phyloP scores from a whole-genome alignment of 805 yeast genomes.

The Kodamaea kakaduensis region DNA sequence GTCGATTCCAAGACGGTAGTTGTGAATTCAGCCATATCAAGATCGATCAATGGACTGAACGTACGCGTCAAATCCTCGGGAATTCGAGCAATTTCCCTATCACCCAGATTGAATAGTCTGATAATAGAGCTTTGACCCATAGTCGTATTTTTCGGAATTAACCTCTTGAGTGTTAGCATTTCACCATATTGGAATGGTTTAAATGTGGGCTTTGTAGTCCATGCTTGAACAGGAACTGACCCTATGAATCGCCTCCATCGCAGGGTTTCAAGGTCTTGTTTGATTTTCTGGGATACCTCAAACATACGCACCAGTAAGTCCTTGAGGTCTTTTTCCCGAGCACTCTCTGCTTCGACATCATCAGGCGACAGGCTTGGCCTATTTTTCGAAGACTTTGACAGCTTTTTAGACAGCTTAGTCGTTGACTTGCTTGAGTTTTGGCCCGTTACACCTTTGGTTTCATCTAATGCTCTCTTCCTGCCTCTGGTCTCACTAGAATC shows the following conservation, averaged over 20 bases:
- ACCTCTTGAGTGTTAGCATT: slow-evolving; percentile 34
- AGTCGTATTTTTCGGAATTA: slow-evolving; percentile 23
- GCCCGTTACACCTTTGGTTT: no score
- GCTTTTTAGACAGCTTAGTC: no score
- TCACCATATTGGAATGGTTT: slow-evolving; percentile 45
- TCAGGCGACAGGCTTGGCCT: no score
- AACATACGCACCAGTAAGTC: slow-evolving; percentile 13
- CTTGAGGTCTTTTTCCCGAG: no score
- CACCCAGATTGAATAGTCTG: slow-evolving; percentile 27
- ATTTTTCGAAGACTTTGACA: no score
- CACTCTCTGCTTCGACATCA: slow-evolving; percentile 6
- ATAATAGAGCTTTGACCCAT: slow-evolving; percentile 24
- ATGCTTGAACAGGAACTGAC: slow-evolving; percentile 54
- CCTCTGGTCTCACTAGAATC: no score
- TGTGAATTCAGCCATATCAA: slow-evolving; percentile 50
- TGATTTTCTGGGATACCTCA: slow-evolving; percentile 9
- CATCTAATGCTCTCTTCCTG: no score
- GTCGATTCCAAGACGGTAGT: slow-evolving; percentile 59
- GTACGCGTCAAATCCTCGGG: slow-evolving; percentile 66
- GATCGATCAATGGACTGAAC: slow-evolving; percentile 60
- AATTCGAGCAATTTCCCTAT: slow-evolving; percentile 69
- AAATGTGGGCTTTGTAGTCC: slow-evolving; percentile 67
- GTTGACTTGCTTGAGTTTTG: no score
- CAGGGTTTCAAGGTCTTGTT: slow-evolving; percentile 11
- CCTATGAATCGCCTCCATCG: slow-evolving; percentile 52